Evolutionary conservation across 345 rosid species (phyloP), one percentile per base, ranked within the genome.

Genomic region (Sisymbrium irio): DNA sequence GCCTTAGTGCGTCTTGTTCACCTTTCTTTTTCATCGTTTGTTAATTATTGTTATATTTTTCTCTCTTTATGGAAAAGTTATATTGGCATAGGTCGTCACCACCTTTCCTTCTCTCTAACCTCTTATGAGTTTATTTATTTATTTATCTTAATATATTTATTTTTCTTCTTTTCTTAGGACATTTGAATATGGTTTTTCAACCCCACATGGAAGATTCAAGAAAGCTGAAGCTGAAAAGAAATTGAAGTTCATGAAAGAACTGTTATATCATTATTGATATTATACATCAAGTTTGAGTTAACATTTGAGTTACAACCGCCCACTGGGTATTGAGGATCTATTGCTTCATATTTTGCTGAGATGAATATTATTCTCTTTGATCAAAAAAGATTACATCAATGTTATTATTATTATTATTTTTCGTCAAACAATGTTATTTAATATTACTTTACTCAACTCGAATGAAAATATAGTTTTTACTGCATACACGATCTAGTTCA

Each of bases 21-120:
- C 76, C 80, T 77, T 77, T 77, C 80, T 62, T 71, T 77, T 77
- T 77, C 80, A 33, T 71, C 71, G 77, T 77, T 77, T 77, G 76
- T 71, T 77, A 70, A 65, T 71, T 65, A 75, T 75, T 75, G 74
- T 75, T 75, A 60, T 77, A 11, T 44, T 20, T 30, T 9, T 70
- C 5, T 63, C 70, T 68, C 63, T 75, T 0, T 60, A 13, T 42
- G 13, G 57, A 75, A 68, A 62, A 59, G 59, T 62, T 69, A 15
- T 45, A 76, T 51, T 41, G 79, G 35, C 65, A 68, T 76, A 60
- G 47, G 74, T 68, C 74, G 69, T 67, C 79, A 61, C 74, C 9
- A 68, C 57, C 54, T 58, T 22, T 22, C 25, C 25, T 22, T 22
- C 25, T 22, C 25, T 22, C 25, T 22, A 22, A 3, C 25, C 25